phyloP scores from a whole-genome alignment of 1,284 basidiomycete genomes.

The Grifola frondosa region DNA sequence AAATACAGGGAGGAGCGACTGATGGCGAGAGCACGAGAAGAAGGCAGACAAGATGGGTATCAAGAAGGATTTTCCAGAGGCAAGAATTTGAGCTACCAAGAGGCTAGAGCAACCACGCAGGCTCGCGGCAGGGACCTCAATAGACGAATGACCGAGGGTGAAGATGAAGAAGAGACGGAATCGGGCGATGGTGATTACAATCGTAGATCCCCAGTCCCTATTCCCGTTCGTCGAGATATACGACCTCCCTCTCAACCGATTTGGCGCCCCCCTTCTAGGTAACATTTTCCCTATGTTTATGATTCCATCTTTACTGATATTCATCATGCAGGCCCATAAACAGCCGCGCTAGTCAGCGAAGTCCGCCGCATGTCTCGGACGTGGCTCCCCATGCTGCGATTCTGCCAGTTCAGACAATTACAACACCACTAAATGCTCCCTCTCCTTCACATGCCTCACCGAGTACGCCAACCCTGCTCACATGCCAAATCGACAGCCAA shows the following conservation, averaged over 20 bases:
- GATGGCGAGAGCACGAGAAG: constrained; percentile 41
- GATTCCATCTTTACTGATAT: neutral
- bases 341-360: constrained; percentile 13
- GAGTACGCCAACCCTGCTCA: constrained; percentile 14
- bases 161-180: constrained; percentile 20
- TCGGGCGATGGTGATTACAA: constrained; percentile 11
- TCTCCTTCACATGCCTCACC: constrained; percentile 24
- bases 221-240: constrained; percentile 10
- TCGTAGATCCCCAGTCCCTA: constrained; percentile 12
- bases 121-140: constrained; percentile 9
- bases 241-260: constrained; percentile 8
- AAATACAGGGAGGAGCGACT: constrained; percentile 43
- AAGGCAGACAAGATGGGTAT: constrained; percentile 42
- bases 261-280: constrained; percentile 19
- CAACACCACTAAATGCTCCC: constrained; percentile 23
- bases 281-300: neutral
- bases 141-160: constrained; percentile 13
- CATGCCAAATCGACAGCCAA: constrained; percentile 12
- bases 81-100: constrained; percentile 24
- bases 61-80: constrained; percentile 40
- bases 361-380: constrained; percentile 27
- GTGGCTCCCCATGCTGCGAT: constrained; percentile 25
- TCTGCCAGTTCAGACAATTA: constrained; percentile 33
- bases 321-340: constrained; percentile 8
- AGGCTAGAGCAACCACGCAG: constrained; percentile 10